Evolutionary conservation across 371 early-diverging fungal genomes (phyloP).

Genomic region (Mortierella sp.): DNA sequence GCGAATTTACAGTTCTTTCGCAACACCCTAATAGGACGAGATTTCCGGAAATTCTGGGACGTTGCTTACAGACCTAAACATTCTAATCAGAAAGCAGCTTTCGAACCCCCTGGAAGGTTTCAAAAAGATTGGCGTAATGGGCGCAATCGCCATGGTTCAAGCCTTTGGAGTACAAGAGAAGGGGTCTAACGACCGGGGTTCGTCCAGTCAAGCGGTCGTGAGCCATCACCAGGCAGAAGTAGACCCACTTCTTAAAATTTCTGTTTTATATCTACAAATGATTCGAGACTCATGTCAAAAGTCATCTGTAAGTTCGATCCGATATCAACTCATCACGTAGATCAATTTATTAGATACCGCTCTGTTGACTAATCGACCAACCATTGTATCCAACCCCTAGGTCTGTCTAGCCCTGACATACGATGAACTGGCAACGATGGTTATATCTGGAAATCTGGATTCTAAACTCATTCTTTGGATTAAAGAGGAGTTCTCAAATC

Average conservation of each 20-base stretch:
- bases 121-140: constrained; percentile 84
- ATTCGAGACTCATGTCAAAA: constrained; percentile 60
- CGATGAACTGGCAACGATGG: constrained; percentile 79
- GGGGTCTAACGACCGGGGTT: constrained; percentile 25
- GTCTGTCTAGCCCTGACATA: constrained; percentile 75
- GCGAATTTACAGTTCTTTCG: neutral
- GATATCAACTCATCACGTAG: neutral
- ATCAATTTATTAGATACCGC: neutral
- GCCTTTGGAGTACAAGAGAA: constrained; percentile 67
- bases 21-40: constrained; percentile 36
- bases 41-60: constrained; percentile 29
- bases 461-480: constrained; percentile 75
- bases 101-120: constrained; percentile 77
- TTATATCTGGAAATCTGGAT: constrained; percentile 66
- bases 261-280: constrained; percentile 62
- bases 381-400: constrained; percentile 40
- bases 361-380: neutral
- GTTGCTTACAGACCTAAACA: constrained; percentile 78
- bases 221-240: constrained; percentile 47
- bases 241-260: constrained; percentile 62
- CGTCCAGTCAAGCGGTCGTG: constrained; percentile 32
- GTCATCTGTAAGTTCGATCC: constrained; percentile 61
- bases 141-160: constrained; percentile 78
- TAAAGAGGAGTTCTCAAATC: constrained; percentile 72
- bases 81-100: constrained; percentile 86